Base-by-base conservation (phyloP, 192 early-diverging fungal genomes). In the Coemansia sp. region DNA sequence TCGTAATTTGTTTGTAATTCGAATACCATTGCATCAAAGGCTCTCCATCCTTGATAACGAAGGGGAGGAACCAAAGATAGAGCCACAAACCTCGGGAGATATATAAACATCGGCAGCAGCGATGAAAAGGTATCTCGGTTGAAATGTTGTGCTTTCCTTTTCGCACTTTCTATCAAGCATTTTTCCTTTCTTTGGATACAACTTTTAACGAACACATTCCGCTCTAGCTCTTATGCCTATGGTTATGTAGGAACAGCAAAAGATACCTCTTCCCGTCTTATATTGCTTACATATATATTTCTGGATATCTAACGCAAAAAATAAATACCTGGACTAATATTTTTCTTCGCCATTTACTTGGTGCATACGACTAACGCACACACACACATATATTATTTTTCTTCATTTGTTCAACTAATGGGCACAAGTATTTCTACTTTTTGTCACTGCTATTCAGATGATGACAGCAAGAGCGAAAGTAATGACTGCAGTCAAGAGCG, bases 401-500 rank as follows among this genome's bases (percentile, higher is more conserved):
- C 29, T n/a, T 49, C 61, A 6, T 6, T 46, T 46, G 18, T 46
- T 25, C 23, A 7, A 51, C 26, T n/a, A 26, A 57, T 57, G 55
- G 55, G 55, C 55, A 18, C 55, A 9, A 34, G 28, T 43, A 45
- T 65, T 25, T 57, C 37, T 2, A 29, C 26, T 7, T 18, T 58
- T 8, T 23, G 55, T 8, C 59, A 58, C 31, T 61, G 63, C 48
- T 15, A 21, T 31, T 21, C 52, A 5, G 48, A 37, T 5, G 35
- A 20, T 8, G 25, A 37, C 31, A 28, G 4, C 60, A 30, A 40
- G 25, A 45, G 39, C 16, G 35, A 51, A 52, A 31, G 42, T 30
- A 37, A 56, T 28, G 43, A 37, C 35, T 21, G 58, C 43, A 35
- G 34, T 7, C 25, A 40, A 30, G 78, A 80, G 63, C 59, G 63